Evolutionary conservation across 2,329 filamentous ascomycete species (phyloP).

Genomic region (Paracamarosporium sp.): DNA sequence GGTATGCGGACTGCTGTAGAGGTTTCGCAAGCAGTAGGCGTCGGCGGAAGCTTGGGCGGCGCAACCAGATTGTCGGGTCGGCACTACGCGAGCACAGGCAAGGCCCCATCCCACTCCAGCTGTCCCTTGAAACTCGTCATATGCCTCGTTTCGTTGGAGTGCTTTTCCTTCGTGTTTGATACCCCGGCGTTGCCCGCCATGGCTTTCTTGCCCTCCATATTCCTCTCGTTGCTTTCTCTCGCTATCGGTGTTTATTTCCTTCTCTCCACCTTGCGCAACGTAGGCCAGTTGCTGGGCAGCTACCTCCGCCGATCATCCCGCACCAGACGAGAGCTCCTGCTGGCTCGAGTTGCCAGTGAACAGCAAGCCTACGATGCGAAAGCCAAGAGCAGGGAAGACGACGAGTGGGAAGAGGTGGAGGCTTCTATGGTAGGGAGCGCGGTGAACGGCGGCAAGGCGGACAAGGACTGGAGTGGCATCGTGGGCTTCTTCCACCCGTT

Average conservation of each 20-base stretch:
- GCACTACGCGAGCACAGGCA: slow-evolving; percentile 7
- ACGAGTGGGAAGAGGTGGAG: slow-evolving; percentile 75
- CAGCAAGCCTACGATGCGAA: slow-evolving; percentile 31
- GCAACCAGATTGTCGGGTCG: slow-evolving; percentile 25
- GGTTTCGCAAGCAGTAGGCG: neutral
- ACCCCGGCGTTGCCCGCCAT: slow-evolving; percentile 26
- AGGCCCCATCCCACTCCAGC: slow-evolving; percentile 34
- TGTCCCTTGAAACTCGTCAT: slow-evolving; percentile 14
- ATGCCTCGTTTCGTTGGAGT: slow-evolving; percentile 10
- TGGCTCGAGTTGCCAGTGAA: slow-evolving; percentile 40
- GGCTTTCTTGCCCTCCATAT: slow-evolving; percentile 26
- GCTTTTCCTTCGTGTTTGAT: slow-evolving; percentile 6
- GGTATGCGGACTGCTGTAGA: neutral
- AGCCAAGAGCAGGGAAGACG: slow-evolving; percentile 54
- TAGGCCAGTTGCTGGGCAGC: slow-evolving; percentile 35
- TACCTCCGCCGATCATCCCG: slow-evolving; percentile 40
- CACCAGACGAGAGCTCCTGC: slow-evolving; percentile 40
- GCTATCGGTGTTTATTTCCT: slow-evolving; percentile 27
- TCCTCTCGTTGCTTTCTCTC: slow-evolving; percentile 34
- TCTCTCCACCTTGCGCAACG: slow-evolving; percentile 36
- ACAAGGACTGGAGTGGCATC: slow-evolving; percentile 78
- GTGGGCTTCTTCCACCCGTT: slow-evolving; percentile 98
- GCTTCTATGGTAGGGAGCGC: slow-evolving; percentile 55
- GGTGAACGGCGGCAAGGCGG: slow-evolving; percentile 51
- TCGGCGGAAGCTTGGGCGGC: slow-evolving; percentile 14